phyloP scores from a whole-genome alignment of 345 rosid genomes.

The Raphanus sativus region DNA sequence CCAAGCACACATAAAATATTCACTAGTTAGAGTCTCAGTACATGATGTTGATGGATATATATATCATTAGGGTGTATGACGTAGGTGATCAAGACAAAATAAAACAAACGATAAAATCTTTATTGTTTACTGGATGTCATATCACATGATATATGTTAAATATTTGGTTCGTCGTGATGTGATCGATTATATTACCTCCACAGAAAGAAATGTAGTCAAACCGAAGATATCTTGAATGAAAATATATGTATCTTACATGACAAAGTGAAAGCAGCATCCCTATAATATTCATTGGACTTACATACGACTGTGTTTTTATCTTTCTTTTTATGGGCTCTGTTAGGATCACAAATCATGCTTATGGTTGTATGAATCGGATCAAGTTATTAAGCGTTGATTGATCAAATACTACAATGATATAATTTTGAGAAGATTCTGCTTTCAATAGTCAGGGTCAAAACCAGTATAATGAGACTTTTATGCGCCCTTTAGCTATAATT shows the following conservation, averaged over 20 bases:
- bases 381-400: too few relatives aligned
- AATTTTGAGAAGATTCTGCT: too few relatives aligned
- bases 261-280: background rate
- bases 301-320: background rate
- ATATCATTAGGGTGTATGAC: background rate
- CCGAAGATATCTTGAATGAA: background rate
- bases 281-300: background rate
- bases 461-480: background rate
- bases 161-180: background rate
- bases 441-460: background rate
- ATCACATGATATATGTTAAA: background rate
- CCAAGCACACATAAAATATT: slow-evolving; percentile 2
- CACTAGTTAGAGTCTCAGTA: background rate
- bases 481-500: background rate
- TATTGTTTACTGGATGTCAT: background rate
- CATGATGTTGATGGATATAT: background rate
- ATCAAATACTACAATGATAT: too few relatives aligned
- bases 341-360: background rate
- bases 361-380: background rate
- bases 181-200: background rate
- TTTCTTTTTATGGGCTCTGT: background rate
- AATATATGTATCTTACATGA: background rate
- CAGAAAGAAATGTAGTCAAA: background rate
- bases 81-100: background rate
- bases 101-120: background rate